These are phyloP conservation scores for Penicillium cinerascens DNA, from an alignment of 495 filamentous ascomycete species.

Conservation along the genomic window DNA sequence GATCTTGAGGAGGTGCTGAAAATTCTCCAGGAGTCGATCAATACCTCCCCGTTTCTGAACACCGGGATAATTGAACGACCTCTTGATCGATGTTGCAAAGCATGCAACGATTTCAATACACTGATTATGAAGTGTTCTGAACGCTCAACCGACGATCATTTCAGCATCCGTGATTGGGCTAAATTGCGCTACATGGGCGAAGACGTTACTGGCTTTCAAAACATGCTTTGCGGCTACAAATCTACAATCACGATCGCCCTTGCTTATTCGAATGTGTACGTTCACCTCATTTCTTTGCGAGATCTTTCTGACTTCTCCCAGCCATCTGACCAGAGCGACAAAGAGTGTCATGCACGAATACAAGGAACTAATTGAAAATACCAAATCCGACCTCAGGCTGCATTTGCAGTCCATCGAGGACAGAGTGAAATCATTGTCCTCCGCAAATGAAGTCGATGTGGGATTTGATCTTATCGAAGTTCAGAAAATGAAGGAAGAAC, in stretches of 20 bases:
- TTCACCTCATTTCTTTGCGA: background rate
- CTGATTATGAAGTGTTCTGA: background rate
- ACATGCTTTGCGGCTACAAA: conserved; percentile 28
- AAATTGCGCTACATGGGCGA: conserved; percentile 30
- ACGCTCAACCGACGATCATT: background rate
- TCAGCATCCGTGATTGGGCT: conserved; percentile 29
- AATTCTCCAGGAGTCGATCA: background rate
- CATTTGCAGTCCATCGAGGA: conserved; percentile 23
- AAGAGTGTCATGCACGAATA: conserved; percentile 16
- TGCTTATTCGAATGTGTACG: conserved; percentile 16
- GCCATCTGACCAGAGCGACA: background rate
- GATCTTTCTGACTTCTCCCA: too few species aligned
- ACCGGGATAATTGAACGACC: background rate
- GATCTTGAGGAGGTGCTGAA: background rate
- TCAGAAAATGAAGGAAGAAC: conserved; percentile 2
- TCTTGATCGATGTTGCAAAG: conserved; percentile 1
- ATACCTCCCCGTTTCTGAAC: background rate
- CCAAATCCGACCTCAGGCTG: conserved; percentile 26
- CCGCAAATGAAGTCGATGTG: background rate
- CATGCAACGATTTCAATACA: background rate
- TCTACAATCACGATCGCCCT: conserved; percentile 29
- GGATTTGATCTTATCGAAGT: background rate
- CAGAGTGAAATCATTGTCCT: conserved; percentile 16
- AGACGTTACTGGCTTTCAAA: conserved; percentile 25
- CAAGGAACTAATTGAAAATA: conserved; percentile 27